phyloP scores from a whole-genome alignment of 2,329 filamentous ascomycete species.

The Neofusicoccum sp. region DNA sequence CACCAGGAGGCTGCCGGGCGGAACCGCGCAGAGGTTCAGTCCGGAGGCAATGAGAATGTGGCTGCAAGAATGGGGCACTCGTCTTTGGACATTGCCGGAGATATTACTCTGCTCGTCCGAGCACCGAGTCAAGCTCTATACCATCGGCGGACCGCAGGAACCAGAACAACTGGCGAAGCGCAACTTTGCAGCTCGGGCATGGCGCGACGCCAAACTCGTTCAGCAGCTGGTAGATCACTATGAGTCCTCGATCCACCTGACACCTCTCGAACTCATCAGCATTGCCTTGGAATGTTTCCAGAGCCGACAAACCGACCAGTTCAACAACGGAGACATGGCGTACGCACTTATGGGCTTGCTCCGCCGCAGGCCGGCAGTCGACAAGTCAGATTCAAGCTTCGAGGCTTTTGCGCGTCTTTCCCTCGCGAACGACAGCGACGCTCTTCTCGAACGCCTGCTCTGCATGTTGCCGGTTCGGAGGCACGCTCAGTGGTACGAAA shows the following conservation, averaged over 20 bases:
- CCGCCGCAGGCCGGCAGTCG: background rate
- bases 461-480: background rate
- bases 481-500: background rate
- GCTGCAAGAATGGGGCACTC: slow-evolving; percentile 4
- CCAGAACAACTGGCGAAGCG: slow-evolving; percentile 4
- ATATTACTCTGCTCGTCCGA: slow-evolving; percentile 11
- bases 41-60: background rate
- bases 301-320: background rate
- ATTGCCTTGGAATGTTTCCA: slow-evolving; percentile 1
- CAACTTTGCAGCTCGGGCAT: slow-evolving; percentile 2
- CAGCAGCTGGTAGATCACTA: slow-evolving; percentile 8
- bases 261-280: slow-evolving; percentile 3
- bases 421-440: slow-evolving; percentile 3
- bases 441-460: slow-evolving; percentile 3
- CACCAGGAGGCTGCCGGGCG: background rate
- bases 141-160: background rate
- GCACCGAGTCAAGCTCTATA: background rate
- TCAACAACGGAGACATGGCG: background rate
- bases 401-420: slow-evolving; percentile 9
- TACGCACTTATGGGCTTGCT: slow-evolving; percentile 11
- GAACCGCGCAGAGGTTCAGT: background rate
- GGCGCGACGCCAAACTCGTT: background rate
- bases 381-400: background rate
- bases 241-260: background rate
- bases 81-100: slow-evolving; percentile 7